Evolutionary conservation across 345 rosid species (phyloP).

Genomic region (Salix brachista): DNA sequence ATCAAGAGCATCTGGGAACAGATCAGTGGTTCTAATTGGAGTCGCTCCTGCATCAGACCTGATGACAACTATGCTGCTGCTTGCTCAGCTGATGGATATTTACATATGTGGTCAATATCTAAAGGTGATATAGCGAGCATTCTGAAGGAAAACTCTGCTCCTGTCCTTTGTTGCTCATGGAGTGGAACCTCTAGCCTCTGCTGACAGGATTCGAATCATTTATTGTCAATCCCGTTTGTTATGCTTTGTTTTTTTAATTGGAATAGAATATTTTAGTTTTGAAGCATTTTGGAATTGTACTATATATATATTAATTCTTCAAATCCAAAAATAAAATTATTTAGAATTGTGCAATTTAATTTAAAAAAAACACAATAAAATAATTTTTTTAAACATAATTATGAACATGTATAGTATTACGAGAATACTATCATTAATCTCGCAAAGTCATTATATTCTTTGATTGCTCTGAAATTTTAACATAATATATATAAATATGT

Average conservation of each 20-base stretch:
- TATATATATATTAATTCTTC: too few species aligned
- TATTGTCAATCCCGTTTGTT: slow-evolving; percentile 17
- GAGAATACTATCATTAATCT: too few species aligned
- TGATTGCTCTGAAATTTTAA: too few species aligned
- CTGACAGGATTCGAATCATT: slow-evolving; percentile 77
- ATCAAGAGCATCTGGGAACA: slow-evolving; percentile 69
- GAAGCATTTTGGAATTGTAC: too few species aligned
- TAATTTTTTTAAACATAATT: too few species aligned
- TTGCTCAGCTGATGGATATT: slow-evolving; percentile 81
- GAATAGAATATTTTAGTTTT: accelerated
- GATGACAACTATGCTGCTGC: slow-evolving; percentile 83
- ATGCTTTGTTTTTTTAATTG: too few species aligned
- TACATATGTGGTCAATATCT: slow-evolving; percentile 74
- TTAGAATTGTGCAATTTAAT: too few species aligned
- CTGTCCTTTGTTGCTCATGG: slow-evolving; percentile 91
- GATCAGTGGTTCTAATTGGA: slow-evolving; percentile 79
- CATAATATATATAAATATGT: too few species aligned
- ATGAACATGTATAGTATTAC: too few species aligned
- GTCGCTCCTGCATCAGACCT: slow-evolving; percentile 91
- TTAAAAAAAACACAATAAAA: too few species aligned
- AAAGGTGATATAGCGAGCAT: slow-evolving; percentile 66
- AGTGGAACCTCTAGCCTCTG: slow-evolving; percentile 89
- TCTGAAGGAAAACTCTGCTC: slow-evolving; percentile 71
- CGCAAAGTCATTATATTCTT: too few species aligned
- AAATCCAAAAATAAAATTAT: too few species aligned